phyloP scores from a whole-genome alignment of 495 filamentous ascomycete genomes.

The Durotheca rogersii region DNA sequence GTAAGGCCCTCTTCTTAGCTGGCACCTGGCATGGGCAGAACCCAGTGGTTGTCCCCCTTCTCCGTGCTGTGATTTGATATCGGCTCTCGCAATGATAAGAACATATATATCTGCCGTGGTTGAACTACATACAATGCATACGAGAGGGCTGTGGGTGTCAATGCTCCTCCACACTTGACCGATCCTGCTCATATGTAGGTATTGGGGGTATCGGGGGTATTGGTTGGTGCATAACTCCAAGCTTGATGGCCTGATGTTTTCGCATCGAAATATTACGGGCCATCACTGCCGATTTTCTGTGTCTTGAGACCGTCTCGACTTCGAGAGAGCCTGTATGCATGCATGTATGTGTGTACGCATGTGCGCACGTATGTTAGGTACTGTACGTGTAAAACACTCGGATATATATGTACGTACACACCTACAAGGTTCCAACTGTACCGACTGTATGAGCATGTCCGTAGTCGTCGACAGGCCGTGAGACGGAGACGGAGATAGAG shows the following conservation, averaged over 20 bases:
- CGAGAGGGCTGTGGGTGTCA: not conserved
- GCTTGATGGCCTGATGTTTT: conserved; percentile 17
- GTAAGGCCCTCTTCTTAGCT: conserved; percentile 11
- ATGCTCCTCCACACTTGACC: not conserved
- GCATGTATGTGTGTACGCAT: no score
- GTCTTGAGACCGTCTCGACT: conserved; percentile 21
- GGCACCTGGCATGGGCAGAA: no score
- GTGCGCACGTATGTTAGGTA: no score
- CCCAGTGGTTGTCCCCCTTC: not conserved
- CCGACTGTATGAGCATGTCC: not conserved
- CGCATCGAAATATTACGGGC: conserved; percentile 12
- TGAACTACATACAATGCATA: conserved; percentile 14
- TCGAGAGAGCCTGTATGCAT: no score
- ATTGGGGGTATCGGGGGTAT: no score
- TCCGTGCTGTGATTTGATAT: conserved; percentile 16
- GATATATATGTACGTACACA: conserved; percentile 17
- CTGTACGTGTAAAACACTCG: not conserved
- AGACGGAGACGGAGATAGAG: conserved; percentile 26
- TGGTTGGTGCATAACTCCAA: conserved; percentile 23
- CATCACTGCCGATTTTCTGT: conserved; percentile 27
- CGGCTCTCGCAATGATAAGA: no score
- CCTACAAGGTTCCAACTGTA: no score
- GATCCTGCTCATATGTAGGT: not conserved
- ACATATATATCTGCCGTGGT: conserved; percentile 29
- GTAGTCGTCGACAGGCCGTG: conserved; percentile 8